Percentiles rank a stretch among this genome's conserved stretches.
Conservation (phyloP, 139 green algal genomes). For the Tetratostichococcus sp. region DNA sequence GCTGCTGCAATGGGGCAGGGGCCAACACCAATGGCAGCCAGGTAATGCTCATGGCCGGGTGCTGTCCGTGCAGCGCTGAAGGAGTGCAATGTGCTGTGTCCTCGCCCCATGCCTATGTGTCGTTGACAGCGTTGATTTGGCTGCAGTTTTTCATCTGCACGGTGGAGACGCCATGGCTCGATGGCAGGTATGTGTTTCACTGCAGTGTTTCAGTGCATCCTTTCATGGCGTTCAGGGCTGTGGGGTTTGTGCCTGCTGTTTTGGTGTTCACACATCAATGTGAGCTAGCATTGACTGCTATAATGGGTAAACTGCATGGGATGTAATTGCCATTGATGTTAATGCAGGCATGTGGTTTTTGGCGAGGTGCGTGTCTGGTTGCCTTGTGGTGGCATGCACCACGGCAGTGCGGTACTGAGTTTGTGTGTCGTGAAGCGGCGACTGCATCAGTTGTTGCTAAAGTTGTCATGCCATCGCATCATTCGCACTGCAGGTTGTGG, state of each 20-base stretch:
- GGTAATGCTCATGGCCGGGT: background rate
- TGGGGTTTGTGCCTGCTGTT: too few relatives aligned
- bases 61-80: too few relatives aligned
- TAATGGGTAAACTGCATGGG: too few relatives aligned
- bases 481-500: conserved; percentile 14
- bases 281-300: too few relatives aligned
- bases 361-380: conserved; percentile 19
- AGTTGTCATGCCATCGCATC: too few relatives aligned
- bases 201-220: background rate
- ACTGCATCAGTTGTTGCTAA: too few relatives aligned
- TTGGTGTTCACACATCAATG: too few relatives aligned
- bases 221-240: background rate
- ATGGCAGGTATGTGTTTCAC: conserved; percentile 34
- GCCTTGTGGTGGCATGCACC: too few relatives aligned
- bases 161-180: conserved; percentile 70
- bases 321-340: too few relatives aligned
- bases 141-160: conserved; percentile 91
- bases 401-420: background rate
- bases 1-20: too few relatives aligned
- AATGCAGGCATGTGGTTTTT: conserved; percentile 46
- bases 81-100: too few relatives aligned
- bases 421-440: too few relatives aligned
- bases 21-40: conserved; percentile 64
- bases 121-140: conserved; percentile 39
- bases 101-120: conserved; percentile 31